These are phyloP conservation scores for Termitomyces heimii DNA, from an alignment of 768 basidiomycete genomes.

Conservation along the genomic window DNA sequence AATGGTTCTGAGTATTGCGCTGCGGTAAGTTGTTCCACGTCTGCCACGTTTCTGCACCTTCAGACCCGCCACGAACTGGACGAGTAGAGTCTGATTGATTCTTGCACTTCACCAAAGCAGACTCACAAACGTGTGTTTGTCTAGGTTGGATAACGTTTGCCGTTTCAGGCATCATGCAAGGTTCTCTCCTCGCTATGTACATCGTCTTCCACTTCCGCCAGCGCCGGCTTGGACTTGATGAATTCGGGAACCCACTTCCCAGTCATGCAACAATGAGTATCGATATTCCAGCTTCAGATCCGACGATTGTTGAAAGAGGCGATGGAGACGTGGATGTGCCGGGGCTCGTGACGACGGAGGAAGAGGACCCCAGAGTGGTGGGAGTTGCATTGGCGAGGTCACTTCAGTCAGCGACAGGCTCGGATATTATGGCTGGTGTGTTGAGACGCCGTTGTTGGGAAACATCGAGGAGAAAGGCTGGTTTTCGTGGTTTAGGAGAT, in stretches of 20 bases:
- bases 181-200: constrained; percentile 77
- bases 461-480: background rate
- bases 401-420: constrained; percentile 17
- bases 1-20: constrained; percentile 81
- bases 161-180: constrained; percentile 82
- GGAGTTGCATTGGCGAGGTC: constrained; percentile 17
- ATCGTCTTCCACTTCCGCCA: constrained; percentile 82
- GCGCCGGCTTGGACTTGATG: constrained; percentile 68
- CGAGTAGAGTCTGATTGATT: constrained; percentile 43
- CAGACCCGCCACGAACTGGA: constrained; percentile 82
- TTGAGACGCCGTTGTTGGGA: constrained; percentile 16
- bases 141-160: constrained; percentile 78
- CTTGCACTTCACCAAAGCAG: background rate
- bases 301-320: background rate
- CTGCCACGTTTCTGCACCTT: background rate
- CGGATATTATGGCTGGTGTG: constrained; percentile 13
- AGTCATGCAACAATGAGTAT: background rate
- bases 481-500: constrained; percentile 1
- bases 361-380: constrained; percentile 17
- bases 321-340: constrained; percentile 15
- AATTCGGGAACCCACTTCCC: constrained; percentile 64
- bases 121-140: background rate
- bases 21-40: constrained; percentile 35
- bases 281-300: background rate
- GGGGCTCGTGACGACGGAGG: constrained; percentile 17